phyloP scores from a whole-genome alignment of 1,284 basidiomycete genomes.

The Cryptococcus sp. region DNA sequence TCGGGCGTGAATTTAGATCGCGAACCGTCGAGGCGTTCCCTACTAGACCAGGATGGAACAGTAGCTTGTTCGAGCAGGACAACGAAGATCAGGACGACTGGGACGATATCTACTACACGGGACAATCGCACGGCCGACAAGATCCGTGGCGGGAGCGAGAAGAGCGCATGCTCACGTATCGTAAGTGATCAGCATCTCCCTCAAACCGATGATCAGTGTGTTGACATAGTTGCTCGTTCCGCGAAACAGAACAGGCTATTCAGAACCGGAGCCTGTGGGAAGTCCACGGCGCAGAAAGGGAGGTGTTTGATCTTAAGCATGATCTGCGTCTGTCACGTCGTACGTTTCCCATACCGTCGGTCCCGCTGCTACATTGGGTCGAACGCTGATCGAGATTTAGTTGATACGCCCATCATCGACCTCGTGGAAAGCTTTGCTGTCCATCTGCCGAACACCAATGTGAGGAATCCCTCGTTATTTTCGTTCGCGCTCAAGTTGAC shows the following conservation, averaged over 20 bases:
- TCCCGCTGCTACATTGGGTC: not conserved
- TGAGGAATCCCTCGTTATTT: slow-evolving; percentile 6
- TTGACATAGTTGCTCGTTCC: too few species aligned
- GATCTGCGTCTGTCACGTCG: not conserved
- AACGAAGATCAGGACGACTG: too few species aligned
- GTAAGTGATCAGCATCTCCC: not conserved
- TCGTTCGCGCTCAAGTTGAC: not conserved
- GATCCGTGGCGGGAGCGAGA: not conserved
- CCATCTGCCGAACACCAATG: slow-evolving; percentile 33
- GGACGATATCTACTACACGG: too few species aligned
- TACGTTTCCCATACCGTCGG: too few species aligned
- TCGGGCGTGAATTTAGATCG: too few species aligned
- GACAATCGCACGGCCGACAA: too few species aligned
- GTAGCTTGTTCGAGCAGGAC: too few species aligned
- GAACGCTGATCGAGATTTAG: not conserved
- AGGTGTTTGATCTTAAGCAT: not conserved
- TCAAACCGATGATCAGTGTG: too few species aligned
- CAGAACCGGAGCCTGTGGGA: not conserved
- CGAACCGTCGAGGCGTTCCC: too few species aligned
- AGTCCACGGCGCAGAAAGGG: slow-evolving; percentile 1
- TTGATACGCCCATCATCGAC: slow-evolving; percentile 6
- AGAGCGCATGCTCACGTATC: not conserved
- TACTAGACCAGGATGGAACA: too few species aligned
- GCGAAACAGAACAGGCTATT: not conserved
- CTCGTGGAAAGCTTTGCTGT: slow-evolving; percentile 21